Percentiles rank a stretch among this genome's conserved stretches.
phyloP scores from a whole-genome alignment of 2,329 filamentous ascomycete species.

The Emericellopsis atlantica region DNA sequence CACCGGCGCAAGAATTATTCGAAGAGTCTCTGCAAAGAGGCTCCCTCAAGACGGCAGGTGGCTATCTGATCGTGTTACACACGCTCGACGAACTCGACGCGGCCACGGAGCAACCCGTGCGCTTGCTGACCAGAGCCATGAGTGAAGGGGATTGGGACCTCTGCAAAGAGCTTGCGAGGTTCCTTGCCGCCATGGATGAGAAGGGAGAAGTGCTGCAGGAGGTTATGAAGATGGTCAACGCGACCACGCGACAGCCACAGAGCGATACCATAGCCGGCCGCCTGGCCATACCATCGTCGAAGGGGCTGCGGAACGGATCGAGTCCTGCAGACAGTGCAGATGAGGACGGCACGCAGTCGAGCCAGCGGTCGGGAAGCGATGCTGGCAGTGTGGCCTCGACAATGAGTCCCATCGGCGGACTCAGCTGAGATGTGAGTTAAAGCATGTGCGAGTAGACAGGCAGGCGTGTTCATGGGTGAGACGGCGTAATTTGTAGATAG shows the following conservation, averaged over 20 bases:
- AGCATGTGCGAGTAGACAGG: no score
- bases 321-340: constrained; percentile 15
- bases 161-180: constrained; percentile 89
- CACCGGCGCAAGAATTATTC: constrained; percentile 82
- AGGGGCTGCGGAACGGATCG: constrained; percentile 14
- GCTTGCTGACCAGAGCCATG: constrained; percentile 70
- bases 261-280: constrained; percentile 11
- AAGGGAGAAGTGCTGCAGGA: constrained; percentile 67
- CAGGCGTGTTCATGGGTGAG: no score
- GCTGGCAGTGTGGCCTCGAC: constrained; percentile 22
- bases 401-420: constrained; percentile 1
- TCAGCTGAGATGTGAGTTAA: neutral
- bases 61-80: constrained; percentile 90
- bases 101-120: constrained; percentile 65
- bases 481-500: no score
- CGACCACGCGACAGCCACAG: constrained; percentile 14
- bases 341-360: constrained; percentile 21
- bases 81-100: constrained; percentile 60
- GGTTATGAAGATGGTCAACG: constrained; percentile 52
- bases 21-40: constrained; percentile 81
- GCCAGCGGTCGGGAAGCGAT: constrained; percentile 22
- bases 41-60: constrained; percentile 85
- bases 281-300: constrained; percentile 17
- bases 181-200: constrained; percentile 83
- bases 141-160: constrained; percentile 86